Conservation (phyloP, 805 yeast genomes). For the Zygotorulaspora chibaensis region DNA sequence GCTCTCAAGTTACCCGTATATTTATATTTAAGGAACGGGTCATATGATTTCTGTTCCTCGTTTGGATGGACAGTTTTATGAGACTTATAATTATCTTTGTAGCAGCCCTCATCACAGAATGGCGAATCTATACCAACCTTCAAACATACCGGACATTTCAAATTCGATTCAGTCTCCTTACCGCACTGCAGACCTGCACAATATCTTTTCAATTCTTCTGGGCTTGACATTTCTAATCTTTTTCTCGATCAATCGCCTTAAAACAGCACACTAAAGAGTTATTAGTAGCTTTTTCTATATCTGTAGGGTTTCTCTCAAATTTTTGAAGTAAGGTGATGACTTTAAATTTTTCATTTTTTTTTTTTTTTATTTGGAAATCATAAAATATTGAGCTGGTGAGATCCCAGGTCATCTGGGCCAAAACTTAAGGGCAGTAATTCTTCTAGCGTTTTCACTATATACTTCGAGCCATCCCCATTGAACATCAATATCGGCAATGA, state of each 20-base stretch:
- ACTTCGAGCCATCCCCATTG: conserved; percentile 46
- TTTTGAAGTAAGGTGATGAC: conserved; percentile 2
- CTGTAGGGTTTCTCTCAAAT: not conserved
- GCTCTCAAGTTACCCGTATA: conserved; percentile 78
- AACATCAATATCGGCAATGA: conserved; percentile 67
- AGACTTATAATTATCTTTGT: conserved; percentile 60
- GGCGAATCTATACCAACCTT: conserved; percentile 58
- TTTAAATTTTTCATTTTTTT: not conserved
- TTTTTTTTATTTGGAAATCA: not conserved
- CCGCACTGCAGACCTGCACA: conserved; percentile 87
- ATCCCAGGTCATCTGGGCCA: conserved; percentile 66
- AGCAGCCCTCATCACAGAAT: conserved; percentile 84
- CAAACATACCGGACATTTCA: conserved; percentile 90
- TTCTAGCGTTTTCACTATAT: conserved; percentile 45
- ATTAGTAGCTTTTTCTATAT: not conserved
- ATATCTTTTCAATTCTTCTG: conserved; percentile 7
- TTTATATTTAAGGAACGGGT: conserved; percentile 79
- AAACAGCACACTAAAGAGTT: no score
- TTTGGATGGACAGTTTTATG: conserved; percentile 79
- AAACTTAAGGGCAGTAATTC: conserved; percentile 79
- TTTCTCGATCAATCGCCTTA: no score
- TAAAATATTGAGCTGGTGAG: not conserved
- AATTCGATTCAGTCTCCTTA: conserved; percentile 63
- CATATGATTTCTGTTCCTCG: conserved; percentile 50
- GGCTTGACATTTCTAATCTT: not conserved